Evolutionary conservation across 2,329 filamentous ascomycete species (phyloP).

Genomic region (Aspergillus pseudonomiae): DNA sequence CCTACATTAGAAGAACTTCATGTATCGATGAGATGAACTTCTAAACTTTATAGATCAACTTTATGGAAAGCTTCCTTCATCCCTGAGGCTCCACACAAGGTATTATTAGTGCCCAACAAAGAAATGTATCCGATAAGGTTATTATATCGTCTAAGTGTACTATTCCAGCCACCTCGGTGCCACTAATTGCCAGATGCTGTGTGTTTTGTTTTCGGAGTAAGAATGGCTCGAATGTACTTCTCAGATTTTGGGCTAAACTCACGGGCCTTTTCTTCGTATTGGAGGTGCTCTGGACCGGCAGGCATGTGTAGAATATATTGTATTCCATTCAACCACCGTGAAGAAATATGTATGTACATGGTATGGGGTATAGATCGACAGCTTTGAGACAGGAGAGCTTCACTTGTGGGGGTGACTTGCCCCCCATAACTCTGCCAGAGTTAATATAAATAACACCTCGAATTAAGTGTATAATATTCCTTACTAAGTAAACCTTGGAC

Average conservation of each 20-base stretch:
- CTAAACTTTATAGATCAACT: background rate
- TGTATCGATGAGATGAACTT: background rate
- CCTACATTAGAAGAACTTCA: background rate
- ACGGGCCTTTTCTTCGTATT: no score
- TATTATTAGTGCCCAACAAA: no score
- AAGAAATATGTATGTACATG: background rate
- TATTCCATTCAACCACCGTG: background rate
- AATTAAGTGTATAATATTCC: background rate
- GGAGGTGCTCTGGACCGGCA: no score
- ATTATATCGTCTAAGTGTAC: no score
- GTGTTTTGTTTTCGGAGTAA: no score
- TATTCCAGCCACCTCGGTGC: no score
- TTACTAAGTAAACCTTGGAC: conserved; percentile 1
- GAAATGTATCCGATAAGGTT: no score
- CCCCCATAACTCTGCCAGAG: background rate
- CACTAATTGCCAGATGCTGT: no score
- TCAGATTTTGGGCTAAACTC: no score
- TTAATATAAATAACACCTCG: background rate
- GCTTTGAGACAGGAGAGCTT: background rate
- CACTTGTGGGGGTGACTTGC: background rate
- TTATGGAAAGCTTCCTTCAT: background rate
- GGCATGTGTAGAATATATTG: background rate
- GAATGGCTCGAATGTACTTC: no score
- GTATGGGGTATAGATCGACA: background rate
- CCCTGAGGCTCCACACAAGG: no score